Percentiles rank a stretch among this genome's conserved stretches.
phyloP scores from a whole-genome alignment of 1,284 basidiomycete species.

The Boletus sp. region DNA sequence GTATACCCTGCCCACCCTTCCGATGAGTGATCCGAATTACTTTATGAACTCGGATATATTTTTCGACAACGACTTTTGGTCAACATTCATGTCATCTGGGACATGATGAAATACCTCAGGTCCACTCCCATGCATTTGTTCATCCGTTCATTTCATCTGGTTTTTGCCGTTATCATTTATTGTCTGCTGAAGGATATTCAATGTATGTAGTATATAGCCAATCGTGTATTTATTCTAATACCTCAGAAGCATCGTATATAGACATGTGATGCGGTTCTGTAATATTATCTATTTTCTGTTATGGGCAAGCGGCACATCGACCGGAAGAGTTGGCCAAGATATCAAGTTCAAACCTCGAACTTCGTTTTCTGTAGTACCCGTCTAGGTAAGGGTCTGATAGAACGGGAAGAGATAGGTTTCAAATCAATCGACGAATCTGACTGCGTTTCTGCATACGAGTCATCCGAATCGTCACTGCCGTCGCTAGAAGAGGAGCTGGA shows the following conservation, averaged over 20 bases:
- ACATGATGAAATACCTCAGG: slow-evolving; percentile 11
- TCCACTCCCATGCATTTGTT: neutral
- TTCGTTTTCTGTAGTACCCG: slow-evolving; percentile 30
- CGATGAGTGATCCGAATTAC: slow-evolving; percentile 35
- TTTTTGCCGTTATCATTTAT: neutral
- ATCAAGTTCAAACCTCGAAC: slow-evolving; percentile 24
- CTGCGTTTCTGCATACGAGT: slow-evolving; percentile 36
- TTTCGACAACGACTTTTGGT: slow-evolving; percentile 44
- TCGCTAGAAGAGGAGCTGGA: slow-evolving; percentile 16
- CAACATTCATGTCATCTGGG: slow-evolving; percentile 38
- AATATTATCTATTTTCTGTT: neutral
- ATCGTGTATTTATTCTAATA: slow-evolving; percentile 16
- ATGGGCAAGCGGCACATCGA: neutral
- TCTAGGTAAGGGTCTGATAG: slow-evolving; percentile 48
- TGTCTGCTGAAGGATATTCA: neutral
- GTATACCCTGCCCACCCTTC: slow-evolving; percentile 28
- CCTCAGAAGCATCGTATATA: slow-evolving; percentile 12
- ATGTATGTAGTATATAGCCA: slow-evolving; percentile 14
- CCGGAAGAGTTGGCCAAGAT: neutral
- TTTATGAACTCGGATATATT: slow-evolving; percentile 42
- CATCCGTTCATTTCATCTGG: neutral
- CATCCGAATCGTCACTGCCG: slow-evolving; percentile 17
- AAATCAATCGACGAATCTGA: slow-evolving; percentile 39
- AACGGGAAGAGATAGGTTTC: slow-evolving; percentile 43
- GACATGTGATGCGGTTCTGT: slow-evolving; percentile 4